A percentile compares a stretch with the other conserved stretches of the same genome.
Evolutionary conservation across 2,329 filamentous ascomycete genomes (phyloP).

Genomic region (Talaromyces albobiverticillius): DNA sequence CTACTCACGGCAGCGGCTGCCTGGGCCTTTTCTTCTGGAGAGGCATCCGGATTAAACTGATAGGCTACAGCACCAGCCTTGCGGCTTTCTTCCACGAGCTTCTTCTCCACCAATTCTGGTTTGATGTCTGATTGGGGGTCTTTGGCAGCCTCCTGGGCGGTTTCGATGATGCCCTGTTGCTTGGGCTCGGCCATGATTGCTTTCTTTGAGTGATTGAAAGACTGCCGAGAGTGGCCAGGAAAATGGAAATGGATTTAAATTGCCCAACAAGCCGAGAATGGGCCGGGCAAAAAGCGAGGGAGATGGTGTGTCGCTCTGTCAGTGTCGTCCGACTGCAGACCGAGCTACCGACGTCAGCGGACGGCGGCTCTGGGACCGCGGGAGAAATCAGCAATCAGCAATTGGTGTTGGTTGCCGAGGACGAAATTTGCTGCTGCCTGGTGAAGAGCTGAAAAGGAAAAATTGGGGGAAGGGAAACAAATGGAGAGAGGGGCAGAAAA

Average conservation of each 20-base stretch:
- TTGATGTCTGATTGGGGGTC: constrained; percentile 67
- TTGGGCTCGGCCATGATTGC: constrained; percentile 61
- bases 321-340: not conserved
- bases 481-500: not conserved
- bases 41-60: constrained; percentile 83
- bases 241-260: not conserved
- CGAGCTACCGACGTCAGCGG: constrained; percentile 5
- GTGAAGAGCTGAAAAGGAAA: not conserved
- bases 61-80: constrained; percentile 78
- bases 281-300: not conserved
- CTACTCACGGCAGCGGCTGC: constrained; percentile 69
- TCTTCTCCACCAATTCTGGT: constrained; percentile 68
- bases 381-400: not conserved
- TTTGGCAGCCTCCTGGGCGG: constrained; percentile 51
- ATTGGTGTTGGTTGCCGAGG: not conserved
- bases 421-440: not conserved
- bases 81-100: constrained; percentile 72
- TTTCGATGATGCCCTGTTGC: constrained; percentile 75
- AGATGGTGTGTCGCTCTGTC: not conserved
- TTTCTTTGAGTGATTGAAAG: not conserved
- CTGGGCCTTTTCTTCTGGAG: constrained; percentile 76
- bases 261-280: too few relatives aligned
- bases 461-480: not conserved
- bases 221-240: not conserved
- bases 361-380: constrained; percentile 1